Percentiles rank a stretch among this genome's conserved stretches.
These are phyloP conservation scores for Torulaspora gathmanii DNA, from an alignment of 805 yeast species.

Conservation along the genomic window DNA sequence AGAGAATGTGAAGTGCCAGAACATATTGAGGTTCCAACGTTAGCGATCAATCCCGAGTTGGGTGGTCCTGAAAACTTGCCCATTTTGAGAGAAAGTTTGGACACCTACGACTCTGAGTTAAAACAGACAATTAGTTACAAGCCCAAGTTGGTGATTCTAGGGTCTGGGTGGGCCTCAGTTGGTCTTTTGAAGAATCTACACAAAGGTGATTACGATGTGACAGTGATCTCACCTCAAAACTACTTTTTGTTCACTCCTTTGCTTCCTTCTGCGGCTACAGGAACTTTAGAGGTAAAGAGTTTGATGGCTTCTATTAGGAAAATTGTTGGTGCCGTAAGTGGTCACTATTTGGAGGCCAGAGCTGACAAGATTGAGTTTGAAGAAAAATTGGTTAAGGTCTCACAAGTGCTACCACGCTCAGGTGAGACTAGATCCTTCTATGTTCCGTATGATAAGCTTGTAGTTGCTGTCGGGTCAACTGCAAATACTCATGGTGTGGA, in stretches of 20 bases:
- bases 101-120: conserved; percentile 50
- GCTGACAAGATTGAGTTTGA: conserved; percentile 56
- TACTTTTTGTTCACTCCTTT: conserved; percentile 67
- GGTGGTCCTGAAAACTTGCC: conserved; percentile 76
- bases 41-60: conserved; percentile 49
- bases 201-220: conserved; percentile 56
- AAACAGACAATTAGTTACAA: conserved; percentile 44
- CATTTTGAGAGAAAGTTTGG: conserved; percentile 51
- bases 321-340: conserved; percentile 48
- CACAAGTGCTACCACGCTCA: conserved; percentile 40
- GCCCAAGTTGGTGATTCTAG: conserved; percentile 57
- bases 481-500: conserved; percentile 67
- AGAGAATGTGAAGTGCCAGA: conserved; percentile 39
- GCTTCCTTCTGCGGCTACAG: conserved; percentile 66
- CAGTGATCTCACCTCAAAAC: conserved; percentile 63
- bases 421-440: conserved; percentile 46
- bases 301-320: conserved; percentile 60
- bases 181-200: conserved; percentile 50
- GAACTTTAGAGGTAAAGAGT: conserved; percentile 61
- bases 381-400: conserved; percentile 54
- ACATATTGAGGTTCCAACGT: conserved; percentile 45
- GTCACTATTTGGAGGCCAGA: conserved; percentile 58
- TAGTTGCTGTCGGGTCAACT: conserved; percentile 64
- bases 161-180: conserved; percentile 71
- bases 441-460: conserved; percentile 67